Percentiles rank a stretch among this genome's conserved stretches.
These are phyloP conservation scores for Cylindrotheca fusiformis DNA, from an alignment of 108 stramenopile genomes.

Conservation along the genomic window DNA sequence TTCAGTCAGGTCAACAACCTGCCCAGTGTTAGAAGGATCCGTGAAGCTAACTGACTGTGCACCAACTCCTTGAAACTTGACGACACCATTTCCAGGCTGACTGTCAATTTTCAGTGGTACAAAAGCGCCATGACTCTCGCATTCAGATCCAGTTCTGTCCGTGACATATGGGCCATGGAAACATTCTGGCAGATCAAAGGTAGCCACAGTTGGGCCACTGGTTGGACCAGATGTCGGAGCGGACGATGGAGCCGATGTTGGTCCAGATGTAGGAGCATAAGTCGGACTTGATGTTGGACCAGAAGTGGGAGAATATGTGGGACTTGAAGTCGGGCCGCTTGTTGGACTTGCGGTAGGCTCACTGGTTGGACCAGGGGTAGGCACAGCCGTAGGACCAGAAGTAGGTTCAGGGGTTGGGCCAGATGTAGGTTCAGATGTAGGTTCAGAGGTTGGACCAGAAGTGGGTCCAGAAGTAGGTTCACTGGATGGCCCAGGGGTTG, in stretches of 20 bases:
- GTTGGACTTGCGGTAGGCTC: conserved; percentile 1
- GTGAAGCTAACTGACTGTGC: conserved; percentile 2
- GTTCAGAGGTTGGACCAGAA: conserved; percentile 4
- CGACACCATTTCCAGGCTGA: neutral
- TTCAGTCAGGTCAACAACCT: conserved; percentile 5
- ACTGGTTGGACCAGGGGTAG: neutral
- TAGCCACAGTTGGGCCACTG: neutral
- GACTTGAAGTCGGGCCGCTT: conserved; percentile 1
- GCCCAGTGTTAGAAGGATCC: conserved; percentile 1
- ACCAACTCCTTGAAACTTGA: neutral
- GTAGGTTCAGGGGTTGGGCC: conserved; percentile 8
- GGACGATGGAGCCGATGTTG: conserved; percentile 3
- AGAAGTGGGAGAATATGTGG: neutral
- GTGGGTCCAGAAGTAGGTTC: conserved; percentile 6
- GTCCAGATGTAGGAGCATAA: conserved; percentile 1
- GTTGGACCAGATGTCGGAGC: conserved; percentile 3
- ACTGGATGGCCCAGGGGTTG: conserved; percentile 1
- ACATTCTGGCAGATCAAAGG: neutral
- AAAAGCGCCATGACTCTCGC: neutral
- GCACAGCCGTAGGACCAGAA: neutral
- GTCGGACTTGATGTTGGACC: conserved; percentile 1
- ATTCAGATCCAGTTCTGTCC: neutral
- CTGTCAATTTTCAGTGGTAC: neutral
- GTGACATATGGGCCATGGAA: neutral
- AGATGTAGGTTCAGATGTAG: conserved; percentile 2